Percentiles rank a stretch among this genome's conserved stretches.
Evolutionary conservation across 768 basidiomycete genomes (phyloP).

Genomic region (Agrocybe pediades): DNA sequence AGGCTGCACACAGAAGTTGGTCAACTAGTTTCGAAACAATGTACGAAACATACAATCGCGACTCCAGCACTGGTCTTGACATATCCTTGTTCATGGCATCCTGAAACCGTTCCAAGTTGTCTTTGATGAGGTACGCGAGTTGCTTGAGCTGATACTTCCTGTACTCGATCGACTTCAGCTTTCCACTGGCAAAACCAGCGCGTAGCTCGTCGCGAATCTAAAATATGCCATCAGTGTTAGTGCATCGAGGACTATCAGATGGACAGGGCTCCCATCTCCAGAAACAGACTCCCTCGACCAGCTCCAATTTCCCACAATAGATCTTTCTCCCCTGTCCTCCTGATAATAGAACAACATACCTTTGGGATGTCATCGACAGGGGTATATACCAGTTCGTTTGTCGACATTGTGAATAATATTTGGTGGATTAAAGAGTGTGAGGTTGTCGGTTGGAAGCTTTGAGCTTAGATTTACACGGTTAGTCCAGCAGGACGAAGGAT

Average conservation of each 20-base stretch:
- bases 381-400: slow-evolving; percentile 41
- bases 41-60: slow-evolving; percentile 39
- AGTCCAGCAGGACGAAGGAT: no score
- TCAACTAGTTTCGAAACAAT: not conserved
- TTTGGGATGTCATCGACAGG: slow-evolving; percentile 54
- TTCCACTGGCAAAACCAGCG: slow-evolving; percentile 65
- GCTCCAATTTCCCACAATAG: not conserved
- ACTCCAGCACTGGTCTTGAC: slow-evolving; percentile 62
- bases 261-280: no score
- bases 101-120: slow-evolving; percentile 65
- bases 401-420: slow-evolving; percentile 1
- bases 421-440: not conserved
- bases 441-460: no score
- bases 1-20: slow-evolving; percentile 40
- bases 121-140: slow-evolving; percentile 71
- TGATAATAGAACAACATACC: slow-evolving; percentile 29
- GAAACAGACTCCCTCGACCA: no score
- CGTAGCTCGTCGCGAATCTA: slow-evolving; percentile 61
- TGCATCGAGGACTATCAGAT: not conserved
- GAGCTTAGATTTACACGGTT: no score
- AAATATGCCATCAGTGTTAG: not conserved
- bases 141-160: slow-evolving; percentile 79
- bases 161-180: slow-evolving; percentile 63
- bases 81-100: slow-evolving; percentile 63
- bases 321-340: no score